Evolutionary conservation across 352 stramenopile species (phyloP), one percentile per base, ranked within the genome.

Genomic region (Globisporangium nodosum): DNA sequence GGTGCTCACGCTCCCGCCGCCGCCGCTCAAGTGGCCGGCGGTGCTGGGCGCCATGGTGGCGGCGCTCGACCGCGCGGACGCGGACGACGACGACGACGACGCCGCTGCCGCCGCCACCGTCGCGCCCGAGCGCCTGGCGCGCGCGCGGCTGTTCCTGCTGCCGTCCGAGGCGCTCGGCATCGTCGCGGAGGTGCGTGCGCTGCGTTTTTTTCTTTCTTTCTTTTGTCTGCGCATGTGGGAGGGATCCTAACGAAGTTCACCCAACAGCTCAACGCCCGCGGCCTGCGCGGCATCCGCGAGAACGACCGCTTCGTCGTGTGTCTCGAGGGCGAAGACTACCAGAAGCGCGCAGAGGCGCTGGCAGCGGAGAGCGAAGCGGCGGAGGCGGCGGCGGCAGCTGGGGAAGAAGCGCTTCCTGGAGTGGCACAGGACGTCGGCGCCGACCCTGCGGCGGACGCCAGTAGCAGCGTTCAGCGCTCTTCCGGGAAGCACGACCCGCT

Each of bases 301-400:
- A 89, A 91, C 58, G 81, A 91, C 70, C 73, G 69, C 37, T 89
- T 91, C 35, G 81, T 86, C 27, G 64, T 91, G 46, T 91, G 77
- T 52, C 64, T 91, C 13, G 58, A 76, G 18, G 81, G 81, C 13
- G 81, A 91, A 56, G 74, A 89, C 61, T 91, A 91, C 69, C 65
- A 81, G 50, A 70, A 75, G 55, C 68, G 71, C 5, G 65, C 55
- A 12, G 48, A 66, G 46, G 54, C 46, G 46, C 8, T 35, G 35
- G 20, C 21, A 27, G 24, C 24, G 1, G 42, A 56, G 30, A 21
- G 20, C 4, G 35, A 37, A 21, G 54, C 16, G 12, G 60, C 35
- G 30, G 39, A 59, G 35, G 16, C 30, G 52, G 18, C 24, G 54
- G 31, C 27, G 13, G 30, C 4, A 33, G 4, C 20, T 37, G 46